Percentiles rank a stretch among this genome's conserved stretches.
phyloP scores from a whole-genome alignment of 768 basidiomycete species.

The Suillus americanus region DNA sequence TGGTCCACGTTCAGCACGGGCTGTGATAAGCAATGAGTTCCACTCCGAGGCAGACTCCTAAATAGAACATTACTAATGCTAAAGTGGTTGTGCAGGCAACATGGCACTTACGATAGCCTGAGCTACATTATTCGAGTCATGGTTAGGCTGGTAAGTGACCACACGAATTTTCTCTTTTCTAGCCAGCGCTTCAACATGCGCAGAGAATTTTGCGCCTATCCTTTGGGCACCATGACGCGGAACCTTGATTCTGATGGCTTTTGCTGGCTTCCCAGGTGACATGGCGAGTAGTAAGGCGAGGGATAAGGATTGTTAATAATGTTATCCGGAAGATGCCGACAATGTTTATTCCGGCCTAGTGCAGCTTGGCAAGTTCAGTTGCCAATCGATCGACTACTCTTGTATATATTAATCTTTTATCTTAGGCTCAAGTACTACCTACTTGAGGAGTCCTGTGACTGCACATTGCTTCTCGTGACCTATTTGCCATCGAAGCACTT shows the following conservation, averaged over 20 bases:
- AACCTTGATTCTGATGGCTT: constrained; percentile 61
- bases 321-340: background rate
- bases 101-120: constrained; percentile 61
- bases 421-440: background rate
- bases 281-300: constrained; percentile 11
- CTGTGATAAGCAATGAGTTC: constrained; percentile 79
- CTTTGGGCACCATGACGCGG: constrained; percentile 76
- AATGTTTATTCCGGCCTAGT: background rate
- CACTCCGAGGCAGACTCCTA: constrained; percentile 82
- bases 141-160: constrained; percentile 51
- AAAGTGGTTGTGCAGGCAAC: background rate
- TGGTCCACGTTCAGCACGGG: constrained; percentile 78
- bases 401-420: background rate
- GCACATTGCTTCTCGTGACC: background rate
- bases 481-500: background rate
- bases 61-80: background rate
- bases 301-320: background rate
- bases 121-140: constrained; percentile 48
- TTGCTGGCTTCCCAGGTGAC: constrained; percentile 47
- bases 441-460: background rate
- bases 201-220: constrained; percentile 60
- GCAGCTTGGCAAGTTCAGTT: too few species aligned
- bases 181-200: constrained; percentile 58
- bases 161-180: constrained; percentile 54
- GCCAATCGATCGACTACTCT: background rate